Evolutionary conservation across 2,329 filamentous ascomycete species (phyloP).

Genomic region (Aspergillus phoenicis): DNA sequence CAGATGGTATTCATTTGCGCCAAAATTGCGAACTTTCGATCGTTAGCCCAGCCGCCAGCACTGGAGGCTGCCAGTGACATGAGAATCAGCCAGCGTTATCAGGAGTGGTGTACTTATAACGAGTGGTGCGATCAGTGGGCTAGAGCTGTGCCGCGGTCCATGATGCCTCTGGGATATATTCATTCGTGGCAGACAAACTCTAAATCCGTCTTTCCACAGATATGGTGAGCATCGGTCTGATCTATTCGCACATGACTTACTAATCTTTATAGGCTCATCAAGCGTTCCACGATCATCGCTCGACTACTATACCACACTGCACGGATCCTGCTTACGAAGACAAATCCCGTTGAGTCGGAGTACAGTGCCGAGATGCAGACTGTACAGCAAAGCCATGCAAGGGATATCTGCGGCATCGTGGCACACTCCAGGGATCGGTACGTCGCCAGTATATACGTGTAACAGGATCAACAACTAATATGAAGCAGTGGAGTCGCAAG

Average conservation of each 20-base stretch:
- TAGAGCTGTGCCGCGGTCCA: slow-evolving; percentile 73
- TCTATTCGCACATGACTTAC: background rate
- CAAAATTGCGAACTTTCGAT: slow-evolving; percentile 83
- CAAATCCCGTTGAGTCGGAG: slow-evolving; percentile 68
- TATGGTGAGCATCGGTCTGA: slow-evolving; percentile 64
- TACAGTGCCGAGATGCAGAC: slow-evolving; percentile 67
- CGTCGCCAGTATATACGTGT: slow-evolving; percentile 18
- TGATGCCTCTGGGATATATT: slow-evolving; percentile 82
- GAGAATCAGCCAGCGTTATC: slow-evolving; percentile 64
- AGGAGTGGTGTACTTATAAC: slow-evolving; percentile 80
- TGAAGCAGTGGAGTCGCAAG: slow-evolving; percentile 66
- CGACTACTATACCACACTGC: slow-evolving; percentile 88
- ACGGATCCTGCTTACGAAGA: slow-evolving; percentile 77
- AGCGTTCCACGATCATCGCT: slow-evolving; percentile 77
- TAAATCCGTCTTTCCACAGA: slow-evolving; percentile 79
- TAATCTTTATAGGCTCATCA: slow-evolving; percentile 68
- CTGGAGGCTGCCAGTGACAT: slow-evolving; percentile 63
- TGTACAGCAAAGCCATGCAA: slow-evolving; percentile 72
- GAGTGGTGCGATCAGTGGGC: slow-evolving; percentile 84
- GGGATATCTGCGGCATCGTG: slow-evolving; percentile 85
- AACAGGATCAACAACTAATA: background rate
- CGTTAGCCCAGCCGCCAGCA: slow-evolving; percentile 64
- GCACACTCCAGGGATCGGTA: slow-evolving; percentile 78
- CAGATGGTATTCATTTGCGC: slow-evolving; percentile 86
- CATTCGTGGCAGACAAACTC: slow-evolving; percentile 66